These are phyloP conservation scores for Rosa hybrid DNA, from an alignment of 331 rosid species.

Conservation along the genomic window DNA sequence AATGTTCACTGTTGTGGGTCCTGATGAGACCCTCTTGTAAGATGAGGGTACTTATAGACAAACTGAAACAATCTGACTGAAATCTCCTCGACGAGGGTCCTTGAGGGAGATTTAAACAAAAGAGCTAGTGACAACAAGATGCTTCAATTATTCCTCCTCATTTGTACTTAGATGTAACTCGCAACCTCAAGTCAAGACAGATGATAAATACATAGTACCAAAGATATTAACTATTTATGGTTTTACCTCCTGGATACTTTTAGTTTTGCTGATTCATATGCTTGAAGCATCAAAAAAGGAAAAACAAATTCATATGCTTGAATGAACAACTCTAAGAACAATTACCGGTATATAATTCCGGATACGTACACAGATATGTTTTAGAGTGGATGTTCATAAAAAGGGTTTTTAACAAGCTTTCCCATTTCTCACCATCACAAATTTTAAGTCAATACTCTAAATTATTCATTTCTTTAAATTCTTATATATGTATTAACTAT, in stretches of 20 bases:
- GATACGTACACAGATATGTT: neutral
- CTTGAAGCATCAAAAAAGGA: neutral
- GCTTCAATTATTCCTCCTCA: constrained; percentile 22
- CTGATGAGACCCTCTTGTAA: constrained; percentile 30
- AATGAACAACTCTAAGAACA: neutral
- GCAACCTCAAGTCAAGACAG: constrained; percentile 2
- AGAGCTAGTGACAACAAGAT: constrained; percentile 27
- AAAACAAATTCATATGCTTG: neutral
- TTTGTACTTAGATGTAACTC: neutral
- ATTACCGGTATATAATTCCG: too few species aligned
- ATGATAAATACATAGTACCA: neutral
- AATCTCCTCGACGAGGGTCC: constrained; percentile 34
- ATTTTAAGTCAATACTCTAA: too few species aligned
- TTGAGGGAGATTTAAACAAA: constrained; percentile 13
- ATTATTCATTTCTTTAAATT: too few species aligned
- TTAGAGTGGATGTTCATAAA: neutral
- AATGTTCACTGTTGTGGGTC: constrained; percentile 48
- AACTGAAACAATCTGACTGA: constrained; percentile 64
- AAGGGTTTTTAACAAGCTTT: neutral
- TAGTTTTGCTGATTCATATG: neutral
- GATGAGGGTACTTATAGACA: constrained; percentile 29
- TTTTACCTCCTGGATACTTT: neutral
- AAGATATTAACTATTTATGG: neutral
- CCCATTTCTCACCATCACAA: neutral
- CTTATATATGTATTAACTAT: too few species aligned